Evolutionary conservation across 176 grass and related monocot species (phyloP), one percentile per base, ranked within the genome.

Genomic region (Poa pratensis): DNA sequence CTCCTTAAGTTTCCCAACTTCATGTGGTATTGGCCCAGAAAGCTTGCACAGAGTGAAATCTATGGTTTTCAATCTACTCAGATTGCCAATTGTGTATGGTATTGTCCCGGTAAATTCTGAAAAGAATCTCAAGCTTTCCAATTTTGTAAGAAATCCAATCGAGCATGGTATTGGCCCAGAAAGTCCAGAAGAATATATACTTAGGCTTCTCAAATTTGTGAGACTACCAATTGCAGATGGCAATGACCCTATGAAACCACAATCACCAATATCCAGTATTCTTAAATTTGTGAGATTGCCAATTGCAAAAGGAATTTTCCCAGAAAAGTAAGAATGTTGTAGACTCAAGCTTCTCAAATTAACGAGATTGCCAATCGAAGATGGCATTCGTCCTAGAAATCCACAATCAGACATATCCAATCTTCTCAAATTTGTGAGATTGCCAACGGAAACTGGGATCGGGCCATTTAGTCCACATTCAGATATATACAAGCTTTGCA

Each of bases 171-270:
- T n/a, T 57, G 54, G 54, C 6, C 54, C 54, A n/a, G 20, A 57
- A 40, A 69, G 9, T 10, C 19, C 35, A 69, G 18, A 69, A n/a
- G 18, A n/a, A 12, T n/a, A 42, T n/a, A 69, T 37, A 8, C 7
- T 0, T 3, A 66, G 5, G 17, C 66, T 69, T n/a, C 66, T 69
- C 35, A 69, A 69, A 22, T 42, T 3, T 4, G 3, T 9, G 9
- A 69, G 66, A 69, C n/a, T 69, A 9, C 78, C 78, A 15, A 80
- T 28, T 51, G 68, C 8, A 14, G 37, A 23, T 17, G 83, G 83
- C 24, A 85, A 28, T 24, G 51, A 2, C 2, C 83, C 75, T 17
- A 18, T 6, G 34, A 78, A 40, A 0, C 1, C 4, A 70, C 50
- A 48, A 16, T 1, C 78, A 35, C 8, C 1, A 8, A 69, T 39